Evolutionary conservation across 495 filamentous ascomycete genomes (phyloP), one percentile per base, ranked within the genome.

Genomic region (Tuber melanosporum): DNA sequence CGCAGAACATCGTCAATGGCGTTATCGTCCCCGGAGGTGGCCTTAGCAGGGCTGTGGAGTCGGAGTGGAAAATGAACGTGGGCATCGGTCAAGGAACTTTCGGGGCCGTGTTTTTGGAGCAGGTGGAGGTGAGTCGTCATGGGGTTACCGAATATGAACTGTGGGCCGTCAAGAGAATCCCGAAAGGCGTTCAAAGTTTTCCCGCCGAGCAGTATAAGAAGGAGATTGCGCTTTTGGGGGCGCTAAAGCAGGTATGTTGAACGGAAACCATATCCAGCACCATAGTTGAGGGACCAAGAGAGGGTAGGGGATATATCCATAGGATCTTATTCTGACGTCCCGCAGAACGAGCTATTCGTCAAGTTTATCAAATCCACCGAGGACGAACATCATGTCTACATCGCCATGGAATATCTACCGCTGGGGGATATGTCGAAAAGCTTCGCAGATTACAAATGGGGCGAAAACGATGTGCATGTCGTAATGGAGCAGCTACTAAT

Each of bases 361-460:
- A 66, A 66, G 57, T 66, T 66, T 36, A 66, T 66, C 14, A 66
- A 66, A 66, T 5, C 3, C 8, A 66, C 57, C 57, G 57, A 66
- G 12, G 57, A 66, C 14, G 32, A 5, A 3, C 57, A 66, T 36
- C 3, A 62, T n/a, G 26, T 70, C 1, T 74, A 43, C 39, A 17
- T 74, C 4, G 73, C 73, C n/a, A 74, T 71, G 73, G 73, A 74
- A 32, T 74, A 71, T 22, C 52, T 36, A 42, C 22, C 36, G 0
- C 8, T 8, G 0, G 73, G 73, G 26, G 73, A 74, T 44, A 42
- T 74, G 41, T 36, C 26, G 12, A 14, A 14, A 32, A 20, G 36
- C 14, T 20, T 74, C 41, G n/a, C 1, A 6, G 14, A 17, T 10
- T 52, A 49, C 20, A 52, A 26, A 43, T 74, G 44, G 42, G 19